Conservation (phyloP, 306 rosid species). For the Quercus cerris region DNA sequence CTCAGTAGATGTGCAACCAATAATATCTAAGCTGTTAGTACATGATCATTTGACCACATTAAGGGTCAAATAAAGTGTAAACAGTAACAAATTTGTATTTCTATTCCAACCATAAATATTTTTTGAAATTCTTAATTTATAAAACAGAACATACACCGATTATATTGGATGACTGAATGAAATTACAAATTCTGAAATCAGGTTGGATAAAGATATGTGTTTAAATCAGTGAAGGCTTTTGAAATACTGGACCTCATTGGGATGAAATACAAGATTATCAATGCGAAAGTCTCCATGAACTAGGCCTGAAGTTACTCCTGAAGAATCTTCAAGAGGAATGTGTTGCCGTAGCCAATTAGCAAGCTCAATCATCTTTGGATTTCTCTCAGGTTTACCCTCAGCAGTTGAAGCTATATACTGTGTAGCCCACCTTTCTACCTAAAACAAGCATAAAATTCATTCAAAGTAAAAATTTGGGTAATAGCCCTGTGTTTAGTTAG, state of each 20-base stretch:
- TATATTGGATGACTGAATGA: not conserved
- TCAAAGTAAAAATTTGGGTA: not conserved
- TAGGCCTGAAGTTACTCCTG: conserved; percentile 67
- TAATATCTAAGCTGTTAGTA: conserved; percentile 12
- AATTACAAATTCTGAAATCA: not conserved
- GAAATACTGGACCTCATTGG: conserved; percentile 63
- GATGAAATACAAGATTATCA: conserved; percentile 91
- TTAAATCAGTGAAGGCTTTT: not conserved
- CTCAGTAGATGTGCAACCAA: conserved; percentile 22
- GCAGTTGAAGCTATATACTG: conserved; percentile 80
- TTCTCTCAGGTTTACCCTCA: conserved; percentile 71
- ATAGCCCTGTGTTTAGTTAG: not conserved
- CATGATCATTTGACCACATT: not conserved
- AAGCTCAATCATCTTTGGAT: conserved; percentile 83
- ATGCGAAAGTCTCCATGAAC: conserved; percentile 98
- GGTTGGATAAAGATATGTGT: not conserved
- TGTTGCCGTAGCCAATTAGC: conserved; percentile 69
- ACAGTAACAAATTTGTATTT: not conserved
- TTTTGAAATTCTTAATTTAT: not conserved
- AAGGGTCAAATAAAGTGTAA: not conserved
- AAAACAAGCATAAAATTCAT: conserved; percentile 20
- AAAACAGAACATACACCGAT: not conserved
- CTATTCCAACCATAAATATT: not conserved
- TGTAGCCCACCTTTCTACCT: conserved; percentile 94
- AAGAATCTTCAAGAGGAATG: conserved; percentile 81